Evolutionary conservation across 768 basidiomycete genomes (phyloP).

Genomic region (Podaxis pistillaris): DNA sequence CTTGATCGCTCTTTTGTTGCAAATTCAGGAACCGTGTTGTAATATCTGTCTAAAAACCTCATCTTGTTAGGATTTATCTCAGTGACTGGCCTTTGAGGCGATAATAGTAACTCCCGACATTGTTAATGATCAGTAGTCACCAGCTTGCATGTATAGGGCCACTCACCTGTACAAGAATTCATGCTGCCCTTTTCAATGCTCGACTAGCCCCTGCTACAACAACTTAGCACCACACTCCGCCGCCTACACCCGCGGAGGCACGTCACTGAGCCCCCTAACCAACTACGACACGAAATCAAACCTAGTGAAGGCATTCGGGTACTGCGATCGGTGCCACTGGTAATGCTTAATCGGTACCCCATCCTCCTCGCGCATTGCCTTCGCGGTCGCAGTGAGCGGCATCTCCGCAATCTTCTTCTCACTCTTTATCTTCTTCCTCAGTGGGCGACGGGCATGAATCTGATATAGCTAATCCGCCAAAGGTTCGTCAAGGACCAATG

Average conservation of each 20-base stretch:
- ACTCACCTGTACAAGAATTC: constrained; percentile 85
- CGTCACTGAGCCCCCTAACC: constrained; percentile 86
- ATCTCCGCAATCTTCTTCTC: constrained; percentile 71
- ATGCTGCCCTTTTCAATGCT: constrained; percentile 77
- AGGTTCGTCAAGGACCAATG: constrained; percentile 74
- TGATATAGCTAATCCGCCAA: constrained; percentile 80
- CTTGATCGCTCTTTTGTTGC: constrained; percentile 74
- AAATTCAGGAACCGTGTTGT: not conserved
- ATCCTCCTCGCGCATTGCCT: constrained; percentile 85
- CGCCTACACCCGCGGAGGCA: constrained; percentile 78
- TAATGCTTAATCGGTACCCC: constrained; percentile 83
- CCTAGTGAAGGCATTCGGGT: constrained; percentile 84
- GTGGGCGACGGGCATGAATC: constrained; percentile 70
- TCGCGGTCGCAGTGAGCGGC: constrained; percentile 62
- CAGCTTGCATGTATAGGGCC: not conserved
- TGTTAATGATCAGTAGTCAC: constrained; percentile 9
- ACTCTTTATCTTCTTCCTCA: constrained; percentile 79
- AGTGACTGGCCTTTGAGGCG: constrained; percentile 80
- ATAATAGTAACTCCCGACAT: constrained; percentile 81
- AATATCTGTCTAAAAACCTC: not conserved
- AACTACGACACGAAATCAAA: constrained; percentile 91
- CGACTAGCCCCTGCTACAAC: constrained; percentile 80
- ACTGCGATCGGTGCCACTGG: constrained; percentile 77
- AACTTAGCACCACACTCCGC: constrained; percentile 78
- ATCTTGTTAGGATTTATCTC: constrained; percentile 83